These are phyloP conservation scores for Guadua angustifolia DNA, from an alignment of 176 grass and related monocot species.

Conservation along the genomic window DNA sequence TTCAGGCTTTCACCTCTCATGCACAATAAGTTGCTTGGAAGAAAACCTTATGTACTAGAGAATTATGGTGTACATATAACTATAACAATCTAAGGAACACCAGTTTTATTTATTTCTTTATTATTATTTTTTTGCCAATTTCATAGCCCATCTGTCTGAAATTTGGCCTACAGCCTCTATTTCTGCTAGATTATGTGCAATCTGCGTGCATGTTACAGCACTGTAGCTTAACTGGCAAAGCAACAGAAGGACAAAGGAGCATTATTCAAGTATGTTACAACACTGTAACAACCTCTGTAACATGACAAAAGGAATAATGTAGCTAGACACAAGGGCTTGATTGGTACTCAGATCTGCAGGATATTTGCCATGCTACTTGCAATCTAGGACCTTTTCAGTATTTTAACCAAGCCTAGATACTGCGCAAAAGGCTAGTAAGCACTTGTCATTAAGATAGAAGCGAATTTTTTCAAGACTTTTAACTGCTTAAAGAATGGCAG, in stretches of 20 bases:
- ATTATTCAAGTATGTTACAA: constrained; percentile 47
- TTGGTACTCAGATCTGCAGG: constrained; percentile 56
- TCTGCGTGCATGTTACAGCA: constrained; percentile 39
- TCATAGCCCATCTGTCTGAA: neutral
- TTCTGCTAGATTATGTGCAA: constrained; percentile 37
- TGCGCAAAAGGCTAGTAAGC: constrained; percentile 53
- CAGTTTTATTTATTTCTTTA: too few species aligned
- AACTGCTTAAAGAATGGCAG: constrained; percentile 43
- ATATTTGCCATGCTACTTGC: constrained; percentile 44
- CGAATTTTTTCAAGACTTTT: constrained; percentile 54
- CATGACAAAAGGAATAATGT: constrained; percentile 42
- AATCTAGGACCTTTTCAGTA: constrained; percentile 49
- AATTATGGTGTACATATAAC: neutral
- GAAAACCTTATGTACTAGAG: neutral
- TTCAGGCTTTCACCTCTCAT: neutral
- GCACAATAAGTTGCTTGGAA: neutral
- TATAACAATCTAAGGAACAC: neutral
- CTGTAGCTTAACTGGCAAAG: constrained; percentile 32
- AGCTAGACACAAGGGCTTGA: constrained; percentile 37
- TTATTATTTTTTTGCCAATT: neutral
- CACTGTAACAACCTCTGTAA: constrained; percentile 51
- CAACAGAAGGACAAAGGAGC: neutral
- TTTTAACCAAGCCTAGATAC: constrained; percentile 37
- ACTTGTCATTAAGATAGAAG: constrained; percentile 67
- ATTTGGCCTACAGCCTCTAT: neutral